phyloP scores from a whole-genome alignment of 1,284 basidiomycete genomes.

The Ustilago shanxiensis region DNA sequence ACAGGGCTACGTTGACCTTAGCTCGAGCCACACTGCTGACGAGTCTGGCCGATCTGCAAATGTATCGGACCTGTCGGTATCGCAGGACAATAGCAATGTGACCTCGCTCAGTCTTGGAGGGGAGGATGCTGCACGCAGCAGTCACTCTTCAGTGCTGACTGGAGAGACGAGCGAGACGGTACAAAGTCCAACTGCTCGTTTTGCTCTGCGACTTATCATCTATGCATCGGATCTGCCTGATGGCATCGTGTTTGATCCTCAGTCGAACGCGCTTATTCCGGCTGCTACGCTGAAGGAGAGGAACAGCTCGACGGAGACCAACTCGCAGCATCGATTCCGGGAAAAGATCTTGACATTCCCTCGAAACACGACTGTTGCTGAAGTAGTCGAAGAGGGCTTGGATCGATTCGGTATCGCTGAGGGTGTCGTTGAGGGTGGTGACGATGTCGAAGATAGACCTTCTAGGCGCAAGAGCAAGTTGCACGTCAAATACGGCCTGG shows the following conservation, averaged over 20 bases:
- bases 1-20: slow-evolving; percentile 42
- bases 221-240: slow-evolving; percentile 91
- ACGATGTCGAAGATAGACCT: slow-evolving; percentile 92
- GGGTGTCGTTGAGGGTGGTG: slow-evolving; percentile 95
- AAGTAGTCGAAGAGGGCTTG: slow-evolving; percentile 90
- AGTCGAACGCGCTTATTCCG: slow-evolving; percentile 85
- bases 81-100: slow-evolving; percentile 45
- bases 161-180: slow-evolving; percentile 48
- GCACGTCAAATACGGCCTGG: slow-evolving; percentile 84
- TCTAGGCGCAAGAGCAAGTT: slow-evolving; percentile 82
- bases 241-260: slow-evolving; percentile 89
- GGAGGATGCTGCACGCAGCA: slow-evolving; percentile 40
- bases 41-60: slow-evolving; percentile 38
- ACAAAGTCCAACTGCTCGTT: slow-evolving; percentile 76
- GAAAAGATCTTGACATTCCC: slow-evolving; percentile 75
- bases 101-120: slow-evolving; percentile 38
- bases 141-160: slow-evolving; percentile 43
- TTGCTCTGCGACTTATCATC: slow-evolving; percentile 86
- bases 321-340: slow-evolving; percentile 42
- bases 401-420: slow-evolving; percentile 93
- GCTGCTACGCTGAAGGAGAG: slow-evolving; percentile 40
- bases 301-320: background rate
- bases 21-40: slow-evolving; percentile 21
- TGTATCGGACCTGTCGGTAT: slow-evolving; percentile 33
- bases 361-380: slow-evolving; percentile 92